Evolutionary conservation across 2,329 filamentous ascomycete genomes (phyloP).

Genomic region (Diaporthe ampelina): DNA sequence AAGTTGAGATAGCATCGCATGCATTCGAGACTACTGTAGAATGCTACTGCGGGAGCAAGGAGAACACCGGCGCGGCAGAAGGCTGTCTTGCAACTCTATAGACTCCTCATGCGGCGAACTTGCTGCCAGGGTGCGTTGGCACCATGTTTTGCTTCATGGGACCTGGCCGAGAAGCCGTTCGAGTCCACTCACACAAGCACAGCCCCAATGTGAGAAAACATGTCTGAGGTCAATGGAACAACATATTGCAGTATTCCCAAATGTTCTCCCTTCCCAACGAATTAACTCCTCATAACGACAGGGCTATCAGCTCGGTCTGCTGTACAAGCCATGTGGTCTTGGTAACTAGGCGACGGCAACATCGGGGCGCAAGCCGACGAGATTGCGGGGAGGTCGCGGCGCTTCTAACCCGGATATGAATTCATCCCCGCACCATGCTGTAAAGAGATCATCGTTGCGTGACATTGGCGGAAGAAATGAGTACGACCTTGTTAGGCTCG

Average conservation of each 20-base stretch:
- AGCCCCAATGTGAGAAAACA: not conserved
- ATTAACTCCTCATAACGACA: not conserved
- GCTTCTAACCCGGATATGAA: not conserved
- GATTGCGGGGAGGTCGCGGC: conserved; percentile 17
- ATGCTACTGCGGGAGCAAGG: not conserved
- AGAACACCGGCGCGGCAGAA: not conserved
- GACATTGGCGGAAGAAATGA: conserved; percentile 27
- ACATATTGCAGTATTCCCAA: not conserved
- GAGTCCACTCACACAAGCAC: not conserved
- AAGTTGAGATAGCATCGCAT: no score
- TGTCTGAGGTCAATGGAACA: not conserved
- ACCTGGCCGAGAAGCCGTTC: not conserved
- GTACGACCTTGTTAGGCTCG: conserved; percentile 14
- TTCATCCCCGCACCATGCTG: conserved; percentile 7
- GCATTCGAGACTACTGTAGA: not conserved
- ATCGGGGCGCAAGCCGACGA: conserved; percentile 18
- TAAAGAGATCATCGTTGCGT: conserved; percentile 3
- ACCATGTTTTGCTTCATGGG: not conserved
- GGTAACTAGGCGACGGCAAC: conserved; percentile 8
- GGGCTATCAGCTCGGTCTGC: not conserved
- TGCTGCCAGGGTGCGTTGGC: conserved; percentile 1
- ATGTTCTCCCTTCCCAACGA: not conserved
- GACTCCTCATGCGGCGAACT: not conserved
- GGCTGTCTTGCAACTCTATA: not conserved
- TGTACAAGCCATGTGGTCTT: not conserved